Percentiles rank a stretch among this genome's conserved stretches.
Evolutionary conservation across 345 rosid genomes (phyloP).

Genomic region (Alliaria petiolata): DNA sequence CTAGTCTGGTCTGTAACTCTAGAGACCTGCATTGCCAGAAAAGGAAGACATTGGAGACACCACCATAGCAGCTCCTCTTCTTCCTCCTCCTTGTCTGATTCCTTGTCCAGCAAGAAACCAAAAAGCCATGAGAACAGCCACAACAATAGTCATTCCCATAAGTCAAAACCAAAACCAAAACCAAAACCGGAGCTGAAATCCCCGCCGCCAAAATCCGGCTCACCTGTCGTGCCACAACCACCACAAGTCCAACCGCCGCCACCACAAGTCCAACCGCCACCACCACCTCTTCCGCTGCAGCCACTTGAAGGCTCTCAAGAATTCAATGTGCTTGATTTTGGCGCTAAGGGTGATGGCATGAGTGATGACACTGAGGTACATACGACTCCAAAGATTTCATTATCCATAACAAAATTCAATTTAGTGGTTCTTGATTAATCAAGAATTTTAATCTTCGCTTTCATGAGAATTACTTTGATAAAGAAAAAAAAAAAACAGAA

Average conservation of each 20-base stretch:
- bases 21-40: conserved; percentile 77
- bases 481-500: neutral
- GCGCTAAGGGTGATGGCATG: conserved; percentile 84
- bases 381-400: neutral
- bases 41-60: conserved; percentile 79
- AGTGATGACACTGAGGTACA: conserved; percentile 85
- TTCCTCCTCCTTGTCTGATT: conserved; percentile 33
- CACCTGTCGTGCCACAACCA: conserved; percentile 27
- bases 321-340: conserved; percentile 70
- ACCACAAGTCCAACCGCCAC: too few relatives aligned
- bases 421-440: conserved; percentile 1
- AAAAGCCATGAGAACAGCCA: conserved; percentile 35
- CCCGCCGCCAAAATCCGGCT: conserved; percentile 10
- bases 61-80: conserved; percentile 29
- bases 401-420: neutral
- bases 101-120: conserved; percentile 55
- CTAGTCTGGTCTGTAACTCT: conserved; percentile 62
- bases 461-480: conserved; percentile 2
- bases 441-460: conserved; percentile 24
- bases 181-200: conserved; percentile 31
- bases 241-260: conserved; percentile 25
- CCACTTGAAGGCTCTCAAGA: conserved; percentile 25
- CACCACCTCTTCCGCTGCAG: conserved; percentile 40
- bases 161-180: conserved; percentile 39
- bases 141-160: conserved; percentile 33